Conservation (phyloP, 306 rosid genomes). For the Rosa chinensis region DNA sequence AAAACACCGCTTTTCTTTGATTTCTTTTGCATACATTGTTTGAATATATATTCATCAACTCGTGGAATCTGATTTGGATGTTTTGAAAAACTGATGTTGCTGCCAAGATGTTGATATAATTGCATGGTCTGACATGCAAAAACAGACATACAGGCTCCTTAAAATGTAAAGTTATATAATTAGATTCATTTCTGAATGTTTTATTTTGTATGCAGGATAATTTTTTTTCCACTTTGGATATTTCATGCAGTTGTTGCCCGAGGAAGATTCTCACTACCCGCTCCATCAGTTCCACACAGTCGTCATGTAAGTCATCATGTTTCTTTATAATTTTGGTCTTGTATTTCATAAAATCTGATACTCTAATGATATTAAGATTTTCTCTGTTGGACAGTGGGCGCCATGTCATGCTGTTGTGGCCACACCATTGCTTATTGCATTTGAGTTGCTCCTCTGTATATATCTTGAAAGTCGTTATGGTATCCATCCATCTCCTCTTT, state of each 20-base stretch:
- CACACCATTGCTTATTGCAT: conserved; percentile 83
- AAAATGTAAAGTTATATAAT: background rate
- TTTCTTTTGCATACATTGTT: background rate
- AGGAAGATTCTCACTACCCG: conserved; percentile 98
- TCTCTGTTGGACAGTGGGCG: conserved; percentile 91
- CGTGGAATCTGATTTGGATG: background rate
- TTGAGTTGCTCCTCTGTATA: conserved; percentile 96
- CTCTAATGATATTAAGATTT: conserved; percentile 1
- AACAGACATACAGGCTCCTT: background rate
- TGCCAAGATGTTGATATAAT: background rate
- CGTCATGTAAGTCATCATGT: conserved; percentile 62
- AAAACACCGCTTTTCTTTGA: background rate
- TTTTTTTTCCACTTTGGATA: conserved; percentile 89
- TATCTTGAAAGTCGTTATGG: conserved; percentile 87
- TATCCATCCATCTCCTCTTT: conserved; percentile 33
- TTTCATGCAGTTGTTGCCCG: conserved; percentile 93
- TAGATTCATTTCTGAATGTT: conserved; percentile 6
- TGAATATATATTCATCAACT: background rate
- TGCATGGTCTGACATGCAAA: background rate
- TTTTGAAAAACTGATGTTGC: background rate
- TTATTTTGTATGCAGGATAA: conserved; percentile 49
- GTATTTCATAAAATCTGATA: background rate
- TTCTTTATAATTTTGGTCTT: conserved; percentile 18
- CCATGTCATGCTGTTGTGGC: conserved; percentile 97
- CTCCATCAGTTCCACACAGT: conserved; percentile 93